These are phyloP conservation scores for Kazachstania africana DNA, from an alignment of 805 yeast species.

Conservation along the genomic window DNA sequence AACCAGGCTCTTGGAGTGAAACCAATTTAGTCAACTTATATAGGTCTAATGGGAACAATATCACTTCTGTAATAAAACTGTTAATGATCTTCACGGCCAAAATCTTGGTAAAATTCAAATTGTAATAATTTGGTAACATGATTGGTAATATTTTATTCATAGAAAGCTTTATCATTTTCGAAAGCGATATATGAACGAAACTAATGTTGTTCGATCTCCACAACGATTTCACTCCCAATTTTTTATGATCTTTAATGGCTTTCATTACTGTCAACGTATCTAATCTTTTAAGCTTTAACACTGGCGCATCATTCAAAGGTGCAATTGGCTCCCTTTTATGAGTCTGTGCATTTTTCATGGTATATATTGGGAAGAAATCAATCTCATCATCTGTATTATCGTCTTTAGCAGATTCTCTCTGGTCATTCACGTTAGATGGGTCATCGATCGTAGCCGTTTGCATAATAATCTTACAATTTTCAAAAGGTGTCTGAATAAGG, in stretches of 20 bases:
- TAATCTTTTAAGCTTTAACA: constrained; percentile 12
- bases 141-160: constrained; percentile 1
- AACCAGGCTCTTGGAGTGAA: constrained; percentile 25
- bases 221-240: constrained; percentile 48
- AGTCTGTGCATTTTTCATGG: background rate
- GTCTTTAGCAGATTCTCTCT: constrained; percentile 3
- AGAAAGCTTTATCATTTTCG: background rate
- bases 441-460: constrained; percentile 38
- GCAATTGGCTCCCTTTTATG: background rate
- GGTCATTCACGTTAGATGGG: background rate
- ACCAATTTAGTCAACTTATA: constrained; percentile 69
- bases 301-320: background rate
- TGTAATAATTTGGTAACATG: constrained; percentile 2
- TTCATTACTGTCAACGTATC: constrained; percentile 58
- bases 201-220: constrained; percentile 71
- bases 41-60: constrained; percentile 71
- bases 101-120: constrained; percentile 1
- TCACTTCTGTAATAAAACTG: constrained; percentile 55
- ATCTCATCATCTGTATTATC: constrained; percentile 29
- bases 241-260: constrained; percentile 49
- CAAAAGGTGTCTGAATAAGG: constrained; percentile 77
- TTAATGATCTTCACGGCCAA: constrained; percentile 52
- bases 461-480: constrained; percentile 61
- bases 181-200: constrained; percentile 63
- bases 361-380: constrained; percentile 19